Evolutionary conservation across 371 early-diverging fungal species (phyloP).

Genomic region (Sporodiniella umbellata): DNA sequence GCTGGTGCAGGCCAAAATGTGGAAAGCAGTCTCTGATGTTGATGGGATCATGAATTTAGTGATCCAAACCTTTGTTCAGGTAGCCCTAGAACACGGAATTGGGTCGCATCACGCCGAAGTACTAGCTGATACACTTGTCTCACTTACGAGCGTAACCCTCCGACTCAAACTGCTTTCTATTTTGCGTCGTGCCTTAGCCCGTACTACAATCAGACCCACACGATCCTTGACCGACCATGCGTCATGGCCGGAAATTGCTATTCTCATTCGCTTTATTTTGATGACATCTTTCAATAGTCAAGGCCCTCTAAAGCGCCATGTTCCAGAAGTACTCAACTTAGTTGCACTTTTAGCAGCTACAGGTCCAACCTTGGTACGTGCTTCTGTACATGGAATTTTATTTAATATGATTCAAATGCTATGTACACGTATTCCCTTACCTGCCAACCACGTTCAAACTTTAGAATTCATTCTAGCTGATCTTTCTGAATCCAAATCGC

Average conservation of each 20-base stretch:
- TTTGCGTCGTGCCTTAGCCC: conserved; percentile 59
- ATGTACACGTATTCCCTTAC: conserved; percentile 62
- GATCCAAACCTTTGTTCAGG: conserved; percentile 70
- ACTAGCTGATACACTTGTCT: conserved; percentile 78
- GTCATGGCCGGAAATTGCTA: conserved; percentile 82
- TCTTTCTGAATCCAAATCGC: conserved; percentile 68
- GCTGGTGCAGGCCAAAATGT: conserved; percentile 76
- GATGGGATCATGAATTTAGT: conserved; percentile 76
- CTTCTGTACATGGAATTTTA: conserved; percentile 82
- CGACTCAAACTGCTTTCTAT: conserved; percentile 73
- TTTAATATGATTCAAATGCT: conserved; percentile 84
- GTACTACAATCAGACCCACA: conserved; percentile 67
- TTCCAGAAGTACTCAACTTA: conserved; percentile 82
- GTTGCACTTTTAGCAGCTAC: conserved; percentile 75
- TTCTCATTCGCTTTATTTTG: conserved; percentile 76
- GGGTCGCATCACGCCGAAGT: conserved; percentile 76
- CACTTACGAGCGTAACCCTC: conserved; percentile 71
- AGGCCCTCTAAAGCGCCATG: conserved; percentile 55
- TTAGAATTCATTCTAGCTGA: conserved; percentile 55
- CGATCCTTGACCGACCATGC: conserved; percentile 70
- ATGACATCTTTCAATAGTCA: conserved; percentile 85
- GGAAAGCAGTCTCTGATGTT: conserved; percentile 72
- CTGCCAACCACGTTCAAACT: conserved; percentile 50
- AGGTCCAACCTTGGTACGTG: conserved; percentile 76
- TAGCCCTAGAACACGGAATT: conserved; percentile 74